Evolutionary conservation across 2,329 filamentous ascomycete genomes (phyloP), one percentile per base, ranked within the genome.

Genomic region (Coniochaeta sp.): DNA sequence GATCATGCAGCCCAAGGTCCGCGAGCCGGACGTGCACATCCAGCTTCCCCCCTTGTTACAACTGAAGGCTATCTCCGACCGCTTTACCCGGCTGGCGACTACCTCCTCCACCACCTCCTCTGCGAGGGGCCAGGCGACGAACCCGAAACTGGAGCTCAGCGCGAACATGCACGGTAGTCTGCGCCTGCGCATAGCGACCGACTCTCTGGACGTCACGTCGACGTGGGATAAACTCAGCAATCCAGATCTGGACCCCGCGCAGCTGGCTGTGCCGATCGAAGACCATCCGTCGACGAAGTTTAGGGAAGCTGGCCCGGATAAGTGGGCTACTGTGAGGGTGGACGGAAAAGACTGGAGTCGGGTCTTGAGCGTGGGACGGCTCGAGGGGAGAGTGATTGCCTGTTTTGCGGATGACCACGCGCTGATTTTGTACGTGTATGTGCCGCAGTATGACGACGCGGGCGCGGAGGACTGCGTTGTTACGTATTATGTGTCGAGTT

Each of bases 91-190:
- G 69, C 84, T 98, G 2, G 91, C 90, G 3, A 75, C 83, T 57
- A 77, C 79, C 24, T 77, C 71, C n/a, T 67, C 69, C 3, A 63
- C 65, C 36, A 62, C 84, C 6, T 73, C 44, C 2, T 47, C 36
- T 6, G 54, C n/a, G 6, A 11, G 57, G 36, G 36, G 56, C 33
- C 38, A 66, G 59, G 63, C 61, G 24, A 59, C 59, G 14, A 76
- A 77, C 3, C 85, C 91, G 0, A 90, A 92, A 68, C 79, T 99
- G 3, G 91, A 96, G 71, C 77, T 98, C 50, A 89, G 89, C 59
- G 95, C 93, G 33, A 99, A 97, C 73, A 96, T 96, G 91, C 90
- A 96, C 73, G 95, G 95, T 22, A 88, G 87, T 61, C 77, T 99
- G 61, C 87, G 87, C 55, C 80, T 99, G 63, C 86, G 89, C 12